phyloP scores from a whole-genome alignment of 2,329 filamentous ascomycete species.

The Pseudogymnoascus sp. region DNA sequence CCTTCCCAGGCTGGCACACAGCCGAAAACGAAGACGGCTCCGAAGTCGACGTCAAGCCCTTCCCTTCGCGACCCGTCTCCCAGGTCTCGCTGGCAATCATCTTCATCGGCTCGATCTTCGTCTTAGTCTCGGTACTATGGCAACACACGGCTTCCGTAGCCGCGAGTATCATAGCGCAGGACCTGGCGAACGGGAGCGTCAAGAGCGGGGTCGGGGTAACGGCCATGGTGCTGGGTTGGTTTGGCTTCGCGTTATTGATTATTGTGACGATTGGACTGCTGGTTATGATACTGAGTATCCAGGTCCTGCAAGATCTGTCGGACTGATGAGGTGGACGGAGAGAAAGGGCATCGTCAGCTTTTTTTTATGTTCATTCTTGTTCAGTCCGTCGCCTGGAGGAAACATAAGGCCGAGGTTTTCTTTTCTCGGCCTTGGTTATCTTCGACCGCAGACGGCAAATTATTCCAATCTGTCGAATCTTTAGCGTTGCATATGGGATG shows the following conservation, averaged over 20 bases:
- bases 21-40: slow-evolving; percentile 73
- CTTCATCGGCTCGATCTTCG: slow-evolving; percentile 66
- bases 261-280: slow-evolving; percentile 91
- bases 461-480: slow-evolving; percentile 6
- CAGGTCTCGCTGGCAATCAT: slow-evolving; percentile 91
- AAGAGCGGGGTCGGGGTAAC: slow-evolving; percentile 83
- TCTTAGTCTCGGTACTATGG: slow-evolving; percentile 73
- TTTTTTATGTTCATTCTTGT: not conserved
- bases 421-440: not conserved
- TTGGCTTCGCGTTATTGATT: slow-evolving; percentile 86
- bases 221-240: slow-evolving; percentile 97
- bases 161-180: slow-evolving; percentile 86
- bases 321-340: slow-evolving; percentile 18
- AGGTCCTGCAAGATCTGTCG: slow-evolving; percentile 50
- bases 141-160: slow-evolving; percentile 95
- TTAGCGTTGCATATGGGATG: slow-evolving; percentile 9
- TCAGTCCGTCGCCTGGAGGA: not conserved
- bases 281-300: slow-evolving; percentile 94
- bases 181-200: slow-evolving; percentile 84
- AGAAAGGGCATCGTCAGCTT: not conserved
- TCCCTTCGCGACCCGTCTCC: slow-evolving; percentile 85
- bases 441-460: not conserved
- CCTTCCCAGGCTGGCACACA: slow-evolving; percentile 96
- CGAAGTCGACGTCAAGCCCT: slow-evolving; percentile 86
- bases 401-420: not conserved